A percentile compares a stretch with the other conserved stretches of the same genome.
phyloP scores from a whole-genome alignment of 139 green algal species.

The Tetradesmus obliquus region DNA sequence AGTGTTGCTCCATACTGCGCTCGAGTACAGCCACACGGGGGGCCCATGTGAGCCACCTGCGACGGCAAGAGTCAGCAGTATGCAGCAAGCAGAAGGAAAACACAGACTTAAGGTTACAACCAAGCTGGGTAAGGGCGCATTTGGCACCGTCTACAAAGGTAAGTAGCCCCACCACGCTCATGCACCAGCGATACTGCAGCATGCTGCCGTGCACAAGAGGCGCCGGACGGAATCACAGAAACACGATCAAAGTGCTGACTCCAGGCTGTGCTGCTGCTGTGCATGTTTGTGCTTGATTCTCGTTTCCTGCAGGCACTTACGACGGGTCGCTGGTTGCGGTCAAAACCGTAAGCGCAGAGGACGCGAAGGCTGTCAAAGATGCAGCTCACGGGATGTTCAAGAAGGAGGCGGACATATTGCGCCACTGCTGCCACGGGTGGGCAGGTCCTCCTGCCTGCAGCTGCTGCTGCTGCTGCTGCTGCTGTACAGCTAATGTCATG shows the following conservation, averaged over 20 bases:
- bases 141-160: conserved; percentile 1
- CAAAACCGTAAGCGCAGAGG: background rate
- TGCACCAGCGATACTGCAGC: background rate
- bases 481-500: too few relatives aligned
- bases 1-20: too few relatives aligned
- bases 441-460: too few relatives aligned
- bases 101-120: background rate
- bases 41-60: too few relatives aligned
- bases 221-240: background rate
- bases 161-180: background rate
- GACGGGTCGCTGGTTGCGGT: background rate
- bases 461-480: too few relatives aligned
- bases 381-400: too few relatives aligned
- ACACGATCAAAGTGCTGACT: background rate
- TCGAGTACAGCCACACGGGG: too few relatives aligned
- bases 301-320: background rate
- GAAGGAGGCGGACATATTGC: too few relatives aligned
- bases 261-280: background rate
- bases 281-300: background rate
- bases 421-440: too few relatives aligned
- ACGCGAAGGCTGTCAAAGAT: background rate
- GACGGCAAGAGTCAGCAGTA: too few relatives aligned
- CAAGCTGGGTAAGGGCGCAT: background rate
- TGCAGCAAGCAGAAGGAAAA: background rate
- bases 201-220: background rate